A percentile compares a stretch with the other conserved stretches of the same genome.
Conservation (phyloP, 2,329 filamentous ascomycete species). For the Colletotrichum theobromicola region DNA sequence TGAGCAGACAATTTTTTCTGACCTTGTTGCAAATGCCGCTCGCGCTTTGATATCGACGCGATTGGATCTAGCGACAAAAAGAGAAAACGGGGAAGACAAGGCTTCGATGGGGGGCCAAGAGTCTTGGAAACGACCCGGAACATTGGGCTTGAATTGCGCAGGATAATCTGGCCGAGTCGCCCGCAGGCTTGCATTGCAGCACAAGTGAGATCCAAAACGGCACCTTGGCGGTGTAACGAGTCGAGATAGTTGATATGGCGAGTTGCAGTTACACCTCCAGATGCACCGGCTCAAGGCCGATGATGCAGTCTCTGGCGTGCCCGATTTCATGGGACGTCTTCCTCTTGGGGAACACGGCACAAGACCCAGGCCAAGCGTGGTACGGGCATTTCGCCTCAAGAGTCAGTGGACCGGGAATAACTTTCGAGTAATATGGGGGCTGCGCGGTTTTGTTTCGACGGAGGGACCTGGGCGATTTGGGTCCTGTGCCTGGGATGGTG, state of each 20-base stretch:
- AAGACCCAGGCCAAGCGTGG: background rate
- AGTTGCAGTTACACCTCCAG: background rate
- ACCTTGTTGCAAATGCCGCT: background rate
- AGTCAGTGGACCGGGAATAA: constrained; percentile 6
- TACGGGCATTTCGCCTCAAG: background rate
- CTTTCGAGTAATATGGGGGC: background rate
- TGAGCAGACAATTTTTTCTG: background rate
- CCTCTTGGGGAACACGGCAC: background rate
- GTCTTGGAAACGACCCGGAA: constrained; percentile 6
- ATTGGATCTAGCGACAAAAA: background rate
- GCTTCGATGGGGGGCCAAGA: constrained; percentile 16
- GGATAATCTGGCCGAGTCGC: constrained; percentile 10
- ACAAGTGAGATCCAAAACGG: constrained; percentile 10
- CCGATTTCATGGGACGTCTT: background rate
- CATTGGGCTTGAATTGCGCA: background rate
- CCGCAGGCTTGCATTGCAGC: constrained; percentile 8
- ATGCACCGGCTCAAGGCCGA: background rate
- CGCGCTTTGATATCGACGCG: background rate
- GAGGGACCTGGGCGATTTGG: background rate
- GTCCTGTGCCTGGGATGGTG: background rate
- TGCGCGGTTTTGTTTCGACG: constrained; percentile 2
- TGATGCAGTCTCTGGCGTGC: background rate
- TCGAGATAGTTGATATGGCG: background rate
- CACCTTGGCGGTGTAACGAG: constrained; percentile 18
- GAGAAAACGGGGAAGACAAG: background rate